Evolutionary conservation across 1,284 basidiomycete genomes (phyloP).

Genomic region (Tausonia pullulans): DNA sequence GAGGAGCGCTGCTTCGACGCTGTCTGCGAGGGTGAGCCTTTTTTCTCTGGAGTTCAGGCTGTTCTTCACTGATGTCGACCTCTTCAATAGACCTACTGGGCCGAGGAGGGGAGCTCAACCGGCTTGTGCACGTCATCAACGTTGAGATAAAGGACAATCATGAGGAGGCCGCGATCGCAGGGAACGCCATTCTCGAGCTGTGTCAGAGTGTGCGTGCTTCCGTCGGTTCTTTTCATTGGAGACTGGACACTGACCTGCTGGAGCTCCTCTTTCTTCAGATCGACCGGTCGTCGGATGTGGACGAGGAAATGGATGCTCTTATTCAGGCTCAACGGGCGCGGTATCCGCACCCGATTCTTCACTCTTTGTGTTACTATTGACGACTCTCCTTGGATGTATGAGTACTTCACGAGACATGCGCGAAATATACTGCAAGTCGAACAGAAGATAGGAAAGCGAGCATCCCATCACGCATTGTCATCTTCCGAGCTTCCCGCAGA

Average conservation of each 20-base stretch:
- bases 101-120: conserved; percentile 83
- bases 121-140: conserved; percentile 92
- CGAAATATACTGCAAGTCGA: background rate
- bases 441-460: background rate
- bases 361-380: conserved; percentile 81
- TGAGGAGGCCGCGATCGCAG: conserved; percentile 92
- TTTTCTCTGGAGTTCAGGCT: conserved; percentile 9
- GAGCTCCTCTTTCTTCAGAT: conserved; percentile 48
- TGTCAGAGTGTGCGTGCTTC: conserved; percentile 60
- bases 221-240: conserved; percentile 6
- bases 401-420: background rate
- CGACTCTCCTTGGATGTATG: background rate
- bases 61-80: background rate
- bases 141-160: conserved; percentile 99
- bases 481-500: background rate
- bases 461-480: background rate
- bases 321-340: conserved; percentile 70
- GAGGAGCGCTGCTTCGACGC: conserved; percentile 98
- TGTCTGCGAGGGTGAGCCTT: conserved; percentile 82
- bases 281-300: conserved; percentile 71
- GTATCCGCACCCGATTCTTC: conserved; percentile 84
- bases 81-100: conserved; percentile 59
- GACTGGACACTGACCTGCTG: conserved; percentile 15
- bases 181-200: conserved; percentile 89
- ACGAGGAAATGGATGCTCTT: conserved; percentile 81